These are phyloP conservation scores for Haplographium delicatum DNA, from an alignment of 495 filamentous ascomycete genomes.

Conservation along the genomic window DNA sequence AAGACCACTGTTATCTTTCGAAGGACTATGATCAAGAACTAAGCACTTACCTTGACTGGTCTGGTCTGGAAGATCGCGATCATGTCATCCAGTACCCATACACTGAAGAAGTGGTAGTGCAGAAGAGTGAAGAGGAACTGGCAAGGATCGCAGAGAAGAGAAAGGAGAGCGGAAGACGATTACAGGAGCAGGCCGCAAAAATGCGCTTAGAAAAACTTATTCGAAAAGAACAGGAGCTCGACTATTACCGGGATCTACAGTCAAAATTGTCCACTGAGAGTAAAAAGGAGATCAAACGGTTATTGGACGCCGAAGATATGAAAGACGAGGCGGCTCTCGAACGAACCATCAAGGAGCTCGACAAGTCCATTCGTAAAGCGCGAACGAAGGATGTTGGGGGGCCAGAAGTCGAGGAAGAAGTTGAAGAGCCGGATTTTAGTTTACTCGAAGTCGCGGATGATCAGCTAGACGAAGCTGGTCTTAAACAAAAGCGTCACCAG, in stretches of 20 bases:
- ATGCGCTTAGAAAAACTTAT: slow-evolving; percentile 93
- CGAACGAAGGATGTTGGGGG: slow-evolving; percentile 89
- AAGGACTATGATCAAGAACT: slow-evolving; percentile 76
- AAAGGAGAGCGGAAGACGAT: slow-evolving; percentile 82
- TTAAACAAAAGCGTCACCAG: slow-evolving; percentile 90
- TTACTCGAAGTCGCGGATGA: slow-evolving; percentile 88
- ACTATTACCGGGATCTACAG: slow-evolving; percentile 85
- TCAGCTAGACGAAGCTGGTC: slow-evolving; percentile 79
- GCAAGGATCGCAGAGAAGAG: slow-evolving; percentile 81
- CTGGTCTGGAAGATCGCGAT: slow-evolving; percentile 82
- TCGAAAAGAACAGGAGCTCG: slow-evolving; percentile 90
- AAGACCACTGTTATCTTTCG: slow-evolving; percentile 87
- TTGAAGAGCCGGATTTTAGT: slow-evolving; percentile 76
- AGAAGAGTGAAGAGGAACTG: slow-evolving; percentile 92
- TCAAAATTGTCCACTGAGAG: slow-evolving; percentile 52
- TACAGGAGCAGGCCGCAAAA: slow-evolving; percentile 95
- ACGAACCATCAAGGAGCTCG: slow-evolving; percentile 76
- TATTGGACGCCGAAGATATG: slow-evolving; percentile 85
- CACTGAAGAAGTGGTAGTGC: slow-evolving; percentile 78
- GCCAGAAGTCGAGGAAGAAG: slow-evolving; percentile 67
- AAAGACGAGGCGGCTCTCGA: slow-evolving; percentile 84
- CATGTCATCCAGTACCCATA: slow-evolving; percentile 87
- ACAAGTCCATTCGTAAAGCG: slow-evolving; percentile 79
- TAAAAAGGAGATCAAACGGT: slow-evolving; percentile 83
- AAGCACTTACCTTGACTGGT: slow-evolving; percentile 72